A percentile compares a stretch with the other conserved stretches of the same genome.
Conservation (phyloP, 2,329 filamentous ascomycete genomes). For the Ilyonectria destructans region DNA sequence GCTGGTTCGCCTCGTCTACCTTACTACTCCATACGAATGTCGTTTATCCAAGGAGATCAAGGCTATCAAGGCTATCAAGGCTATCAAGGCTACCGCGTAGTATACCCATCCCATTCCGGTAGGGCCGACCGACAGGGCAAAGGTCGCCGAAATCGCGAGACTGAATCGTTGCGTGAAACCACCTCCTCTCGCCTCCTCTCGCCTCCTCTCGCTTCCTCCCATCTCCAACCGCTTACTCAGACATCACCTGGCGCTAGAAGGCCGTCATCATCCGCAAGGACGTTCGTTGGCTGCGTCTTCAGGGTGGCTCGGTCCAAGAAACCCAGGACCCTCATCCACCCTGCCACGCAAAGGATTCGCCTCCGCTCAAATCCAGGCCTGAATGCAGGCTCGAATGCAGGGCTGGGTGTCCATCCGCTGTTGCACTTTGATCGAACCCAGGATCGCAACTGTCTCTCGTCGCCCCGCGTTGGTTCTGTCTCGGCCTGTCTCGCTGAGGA, state of each 20-base stretch:
- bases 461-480: not conserved
- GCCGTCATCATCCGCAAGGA: not conserved
- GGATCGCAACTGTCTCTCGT: not conserved
- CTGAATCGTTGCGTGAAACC: constrained; percentile 2
- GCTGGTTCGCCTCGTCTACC: constrained; percentile 20
- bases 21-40: not conserved
- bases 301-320: constrained; percentile 14
- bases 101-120: not conserved
- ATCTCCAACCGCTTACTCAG: not conserved
- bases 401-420: constrained; percentile 8
- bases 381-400: not conserved
- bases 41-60: constrained; percentile 9
- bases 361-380: not conserved
- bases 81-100: not conserved
- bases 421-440: not conserved
- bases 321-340: not conserved
- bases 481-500: not conserved
- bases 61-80: not conserved
- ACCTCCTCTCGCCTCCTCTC: not conserved
- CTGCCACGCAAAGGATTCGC: not conserved
- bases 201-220: no score
- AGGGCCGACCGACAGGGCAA: not conserved
- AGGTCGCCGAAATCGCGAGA: constrained; percentile 18
- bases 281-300: not conserved
- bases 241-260: not conserved